Base-by-base conservation (phyloP, 768 basidiomycete genomes). In the Suillus decipiens region DNA sequence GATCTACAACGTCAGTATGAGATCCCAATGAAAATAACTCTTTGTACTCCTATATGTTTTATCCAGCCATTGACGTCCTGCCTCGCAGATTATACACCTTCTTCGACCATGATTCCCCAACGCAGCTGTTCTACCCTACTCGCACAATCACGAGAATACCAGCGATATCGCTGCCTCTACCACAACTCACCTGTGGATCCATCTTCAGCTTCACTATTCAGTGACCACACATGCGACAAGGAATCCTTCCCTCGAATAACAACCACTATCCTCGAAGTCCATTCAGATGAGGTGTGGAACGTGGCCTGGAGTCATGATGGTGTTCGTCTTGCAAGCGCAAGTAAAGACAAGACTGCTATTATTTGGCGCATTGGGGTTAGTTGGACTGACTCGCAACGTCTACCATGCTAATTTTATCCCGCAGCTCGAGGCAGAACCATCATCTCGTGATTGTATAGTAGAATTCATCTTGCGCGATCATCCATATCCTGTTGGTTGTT, bases 221-320 rank as follows among this genome's bases (percentile, higher is more conserved):
- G 83, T 55, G 95, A 99, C 74, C 94, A 96, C 72, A 78, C 84
- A 59, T 97, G 96, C 77, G 85, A 88, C 65, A 84, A 89, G 70
- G 83, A 85, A 33, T 84, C 84, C 45, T 99, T 99, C 77, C 97
- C 97, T 8, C 84, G 86, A 51, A 80, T 89, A 31, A 95, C 92
- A 14, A 95, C 93, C 3, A 89, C 90, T 31, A 89, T 95, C 59
- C 79, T 98, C 63, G 85, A 88, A 51, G 92, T 89, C 36, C 96
- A 98, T 75, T 84, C 81, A 12, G 93, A 99, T 72, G 95, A 99
- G 73, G 95, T 99, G 48, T 99, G 96, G 96, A 88, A 91, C 71
- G 76, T 99, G 63, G 90, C 90, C 72, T 99, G 96, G 96, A 96
- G 95, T 75, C 93, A 92, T 69, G 88, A 89, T 72, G 97, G 97